phyloP scores from a whole-genome alignment of 371 early-diverging fungal species.

The Circinella umbellata region DNA sequence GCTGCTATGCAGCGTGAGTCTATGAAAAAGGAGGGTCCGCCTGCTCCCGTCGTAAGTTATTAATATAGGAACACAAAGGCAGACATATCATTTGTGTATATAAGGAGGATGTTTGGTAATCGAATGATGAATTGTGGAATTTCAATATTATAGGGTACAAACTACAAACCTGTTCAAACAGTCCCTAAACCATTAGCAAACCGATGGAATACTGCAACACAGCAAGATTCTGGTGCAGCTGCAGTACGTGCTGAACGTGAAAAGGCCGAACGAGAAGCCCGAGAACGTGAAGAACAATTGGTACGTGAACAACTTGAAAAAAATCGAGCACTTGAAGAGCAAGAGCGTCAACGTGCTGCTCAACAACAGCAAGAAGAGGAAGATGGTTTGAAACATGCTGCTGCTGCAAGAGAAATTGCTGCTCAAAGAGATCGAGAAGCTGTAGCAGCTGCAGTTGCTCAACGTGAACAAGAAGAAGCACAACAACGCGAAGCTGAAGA shows the following conservation, averaged over 20 bases:
- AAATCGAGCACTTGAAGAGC: constrained; percentile 29
- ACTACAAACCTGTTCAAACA: constrained; percentile 47
- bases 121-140: too few relatives aligned
- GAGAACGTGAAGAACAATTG: constrained; percentile 55
- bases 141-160: constrained; percentile 35
- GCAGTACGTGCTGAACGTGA: constrained; percentile 57
- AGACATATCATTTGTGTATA: too few relatives aligned
- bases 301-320: constrained; percentile 22
- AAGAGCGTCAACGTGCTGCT: constrained; percentile 20
- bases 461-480: constrained; percentile 24
- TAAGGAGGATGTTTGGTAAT: too few relatives aligned
- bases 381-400: constrained; percentile 32
- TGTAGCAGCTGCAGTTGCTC: constrained; percentile 2
- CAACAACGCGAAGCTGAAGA: constrained; percentile 21
- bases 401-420: constrained; percentile 21
- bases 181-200: constrained; percentile 47
- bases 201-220: constrained; percentile 40
- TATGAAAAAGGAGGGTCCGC: constrained; percentile 61
- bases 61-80: not conserved
- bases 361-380: constrained; percentile 30
- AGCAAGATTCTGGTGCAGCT: constrained; percentile 34
- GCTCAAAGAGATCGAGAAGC: constrained; percentile 15
- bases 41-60: constrained; percentile 40
- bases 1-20: constrained; percentile 64
- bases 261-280: constrained; percentile 53